Percentiles rank a stretch among this genome's conserved stretches.
Conservation (phyloP, 192 early-diverging fungal genomes). For the Coemansia furcata region DNA sequence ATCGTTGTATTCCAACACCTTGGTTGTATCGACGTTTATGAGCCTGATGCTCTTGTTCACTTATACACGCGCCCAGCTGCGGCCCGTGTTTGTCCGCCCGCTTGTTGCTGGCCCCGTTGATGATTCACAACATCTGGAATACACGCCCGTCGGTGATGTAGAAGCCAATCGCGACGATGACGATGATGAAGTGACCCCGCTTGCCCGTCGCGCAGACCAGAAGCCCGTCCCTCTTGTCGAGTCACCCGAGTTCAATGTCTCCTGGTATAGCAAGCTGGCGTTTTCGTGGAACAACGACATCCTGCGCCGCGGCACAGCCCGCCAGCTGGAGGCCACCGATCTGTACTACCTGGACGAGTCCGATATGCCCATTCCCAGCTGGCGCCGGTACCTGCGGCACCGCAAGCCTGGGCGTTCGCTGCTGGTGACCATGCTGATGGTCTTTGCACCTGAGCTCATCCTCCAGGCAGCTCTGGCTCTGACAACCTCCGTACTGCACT, state of each 20-base stretch:
- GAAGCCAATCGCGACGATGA: background rate
- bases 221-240: constrained; percentile 15
- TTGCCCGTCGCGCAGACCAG: constrained; percentile 19
- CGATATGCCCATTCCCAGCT: constrained; percentile 52
- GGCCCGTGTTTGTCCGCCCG: constrained; percentile 24
- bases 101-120: background rate
- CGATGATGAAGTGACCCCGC: constrained; percentile 15
- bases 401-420: constrained; percentile 32
- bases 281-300: constrained; percentile 64
- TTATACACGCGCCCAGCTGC: constrained; percentile 17
- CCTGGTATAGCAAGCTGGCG: constrained; percentile 30
- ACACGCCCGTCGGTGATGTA: background rate
- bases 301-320: constrained; percentile 53
- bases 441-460: constrained; percentile 48
- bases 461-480: constrained; percentile 40
- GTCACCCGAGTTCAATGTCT: constrained; percentile 29
- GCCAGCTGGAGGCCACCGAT: constrained; percentile 61
- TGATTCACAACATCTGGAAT: background rate
- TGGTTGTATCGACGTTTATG: constrained; percentile 5
- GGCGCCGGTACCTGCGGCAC: constrained; percentile 27
- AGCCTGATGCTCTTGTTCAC: background rate
- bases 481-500: constrained; percentile 27
- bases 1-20: constrained; percentile 13
- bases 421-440: constrained; percentile 25
- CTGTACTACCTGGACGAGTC: constrained; percentile 54